A percentile compares a stretch with the other conserved stretches of the same genome.
Evolutionary conservation across 148 eudicot species (phyloP).

Genomic region (Vaccinium corymbosum): DNA sequence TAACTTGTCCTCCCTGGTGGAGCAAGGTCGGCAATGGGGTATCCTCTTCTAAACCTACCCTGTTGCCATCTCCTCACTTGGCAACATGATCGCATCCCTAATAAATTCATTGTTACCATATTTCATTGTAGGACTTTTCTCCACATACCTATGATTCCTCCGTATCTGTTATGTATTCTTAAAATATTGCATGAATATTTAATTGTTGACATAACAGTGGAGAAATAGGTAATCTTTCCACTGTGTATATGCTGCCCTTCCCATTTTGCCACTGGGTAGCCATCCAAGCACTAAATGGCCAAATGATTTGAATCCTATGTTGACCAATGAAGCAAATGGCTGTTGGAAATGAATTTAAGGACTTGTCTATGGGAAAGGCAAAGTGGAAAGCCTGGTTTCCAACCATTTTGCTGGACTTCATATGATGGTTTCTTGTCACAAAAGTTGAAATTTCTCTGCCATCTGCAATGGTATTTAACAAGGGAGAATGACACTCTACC

Average conservation of each 20-base stretch:
- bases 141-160: neutral
- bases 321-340: neutral
- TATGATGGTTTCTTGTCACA: neutral
- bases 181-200: neutral
- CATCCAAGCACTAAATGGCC: slow-evolving; percentile 1
- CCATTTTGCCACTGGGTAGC: neutral
- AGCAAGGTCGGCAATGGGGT: neutral
- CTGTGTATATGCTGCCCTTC: neutral
- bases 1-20: neutral
- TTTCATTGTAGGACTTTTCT: neutral
- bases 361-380: neutral
- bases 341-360: neutral
- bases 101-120: neutral
- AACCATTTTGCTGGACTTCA: neutral
- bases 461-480: neutral
- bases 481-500: neutral
- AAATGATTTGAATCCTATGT: neutral
- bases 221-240: neutral
- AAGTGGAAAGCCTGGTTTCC: neutral
- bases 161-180: neutral
- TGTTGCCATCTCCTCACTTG: neutral
- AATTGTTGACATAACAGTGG: neutral
- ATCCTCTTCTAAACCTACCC: neutral
- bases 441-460: neutral
- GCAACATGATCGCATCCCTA: slow-evolving; percentile 3